phyloP scores from a whole-genome alignment of 371 early-diverging fungal genomes.

The Mortierella sp. region DNA sequence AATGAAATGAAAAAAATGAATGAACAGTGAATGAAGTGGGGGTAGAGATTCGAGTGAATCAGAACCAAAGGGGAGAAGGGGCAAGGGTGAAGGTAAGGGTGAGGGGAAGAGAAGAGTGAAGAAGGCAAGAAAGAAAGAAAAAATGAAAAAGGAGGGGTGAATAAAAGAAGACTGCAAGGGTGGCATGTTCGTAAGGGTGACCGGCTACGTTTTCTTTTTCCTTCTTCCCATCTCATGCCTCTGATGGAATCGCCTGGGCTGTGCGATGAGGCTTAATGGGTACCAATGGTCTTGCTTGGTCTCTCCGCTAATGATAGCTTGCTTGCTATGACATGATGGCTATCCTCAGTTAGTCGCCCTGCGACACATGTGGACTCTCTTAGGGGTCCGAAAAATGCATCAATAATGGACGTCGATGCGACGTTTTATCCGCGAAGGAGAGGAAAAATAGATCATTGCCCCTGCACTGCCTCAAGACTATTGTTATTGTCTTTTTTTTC shows the following conservation, averaged over 20 bases:
- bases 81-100: not conserved
- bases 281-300: not conserved
- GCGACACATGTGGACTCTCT: conserved; percentile 4
- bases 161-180: not conserved
- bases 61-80: not conserved
- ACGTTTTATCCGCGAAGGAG: not conserved
- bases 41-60: conserved; percentile 4
- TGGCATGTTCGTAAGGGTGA: not conserved
- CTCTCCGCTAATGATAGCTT: not conserved
- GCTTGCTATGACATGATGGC: not conserved
- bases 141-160: not conserved
- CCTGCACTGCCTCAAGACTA: not conserved
- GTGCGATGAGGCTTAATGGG: not conserved
- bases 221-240: not conserved
- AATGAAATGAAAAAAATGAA: not conserved
- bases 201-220: not conserved
- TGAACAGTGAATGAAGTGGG: not conserved
- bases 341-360: not conserved
- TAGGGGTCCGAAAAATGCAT: no score
- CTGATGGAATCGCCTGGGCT: not conserved
- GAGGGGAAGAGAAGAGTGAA: not conserved
- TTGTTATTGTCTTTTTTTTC: not conserved
- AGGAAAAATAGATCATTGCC: not conserved
- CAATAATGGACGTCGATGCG: not conserved
- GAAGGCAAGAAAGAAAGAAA: not conserved